Evolutionary conservation across 768 basidiomycete species (phyloP).

Genomic region (Russula abietina): DNA sequence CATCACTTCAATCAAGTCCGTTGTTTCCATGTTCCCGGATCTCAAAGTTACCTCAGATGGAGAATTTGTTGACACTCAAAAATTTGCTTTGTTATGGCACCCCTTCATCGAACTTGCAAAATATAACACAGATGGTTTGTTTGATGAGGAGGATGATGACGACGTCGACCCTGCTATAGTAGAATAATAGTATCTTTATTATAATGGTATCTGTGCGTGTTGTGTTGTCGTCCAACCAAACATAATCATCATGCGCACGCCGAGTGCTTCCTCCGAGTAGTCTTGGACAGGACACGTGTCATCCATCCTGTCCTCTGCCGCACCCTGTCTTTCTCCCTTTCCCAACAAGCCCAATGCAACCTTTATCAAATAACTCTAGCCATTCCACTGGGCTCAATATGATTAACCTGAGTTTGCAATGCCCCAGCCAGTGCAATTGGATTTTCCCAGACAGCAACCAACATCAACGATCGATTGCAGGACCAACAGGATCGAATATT

Average conservation of each 20-base stretch:
- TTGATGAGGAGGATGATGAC: no score
- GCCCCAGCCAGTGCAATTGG: background rate
- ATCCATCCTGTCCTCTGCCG: no score
- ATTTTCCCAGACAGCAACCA: background rate
- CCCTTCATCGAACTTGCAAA: background rate
- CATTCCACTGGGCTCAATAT: background rate
- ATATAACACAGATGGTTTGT: background rate
- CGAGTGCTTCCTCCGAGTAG: no score
- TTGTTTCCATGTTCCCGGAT: background rate
- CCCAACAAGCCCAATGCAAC: no score
- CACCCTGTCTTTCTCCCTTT: no score
- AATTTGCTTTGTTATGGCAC: background rate
- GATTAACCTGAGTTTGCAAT: background rate
- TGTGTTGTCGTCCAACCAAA: no score
- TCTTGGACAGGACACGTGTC: no score
- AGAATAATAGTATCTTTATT: no score
- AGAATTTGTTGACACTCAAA: background rate
- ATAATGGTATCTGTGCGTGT: no score
- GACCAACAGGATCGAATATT: background rate
- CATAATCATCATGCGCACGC: no score
- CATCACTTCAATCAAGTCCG: background rate
- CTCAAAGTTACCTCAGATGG: background rate
- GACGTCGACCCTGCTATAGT: no score
- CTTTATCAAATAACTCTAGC: background rate
- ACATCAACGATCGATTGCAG: background rate